Evolutionary conservation across 2,329 filamentous ascomycete genomes (phyloP).

Genomic region (Ophiosphaerella herpotricha): DNA sequence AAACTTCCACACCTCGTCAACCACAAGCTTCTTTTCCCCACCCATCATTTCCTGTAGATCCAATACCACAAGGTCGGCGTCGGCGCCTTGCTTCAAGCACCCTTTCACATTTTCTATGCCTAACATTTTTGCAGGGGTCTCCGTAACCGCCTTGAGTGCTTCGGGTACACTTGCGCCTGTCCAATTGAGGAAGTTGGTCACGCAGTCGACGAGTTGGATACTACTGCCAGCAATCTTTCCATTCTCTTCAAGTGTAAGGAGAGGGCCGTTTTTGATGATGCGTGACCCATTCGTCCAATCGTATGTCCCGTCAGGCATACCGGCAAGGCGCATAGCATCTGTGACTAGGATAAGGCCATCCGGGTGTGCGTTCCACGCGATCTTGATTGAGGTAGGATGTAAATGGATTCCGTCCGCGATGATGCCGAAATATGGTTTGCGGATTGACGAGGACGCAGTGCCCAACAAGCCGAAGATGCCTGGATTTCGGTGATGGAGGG

Average conservation of each 20-base stretch:
- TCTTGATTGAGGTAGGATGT: constrained; percentile 85
- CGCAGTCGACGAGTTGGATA: constrained; percentile 77
- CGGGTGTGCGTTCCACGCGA: constrained; percentile 85
- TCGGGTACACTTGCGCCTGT: constrained; percentile 69
- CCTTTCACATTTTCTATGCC: constrained; percentile 71
- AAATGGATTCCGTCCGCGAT: constrained; percentile 91
- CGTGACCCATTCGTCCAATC: constrained; percentile 78
- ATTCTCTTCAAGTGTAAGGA: constrained; percentile 77
- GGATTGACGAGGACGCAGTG: constrained; percentile 34
- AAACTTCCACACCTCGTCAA: constrained; percentile 85
- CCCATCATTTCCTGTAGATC: constrained; percentile 56
- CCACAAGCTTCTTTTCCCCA: constrained; percentile 57
- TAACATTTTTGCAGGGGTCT: constrained; percentile 77
- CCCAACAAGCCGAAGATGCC: constrained; percentile 88
- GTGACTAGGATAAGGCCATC: constrained; percentile 87
- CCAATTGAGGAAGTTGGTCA: constrained; percentile 80
- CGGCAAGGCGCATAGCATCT: constrained; percentile 87
- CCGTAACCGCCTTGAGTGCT: constrained; percentile 73
- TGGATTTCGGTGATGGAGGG: constrained; percentile 87
- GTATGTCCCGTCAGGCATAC: constrained; percentile 81
- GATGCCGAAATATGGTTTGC: constrained; percentile 80
- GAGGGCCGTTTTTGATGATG: constrained; percentile 71
- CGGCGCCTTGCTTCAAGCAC: constrained; percentile 50
- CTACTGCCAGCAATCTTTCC: constrained; percentile 62
- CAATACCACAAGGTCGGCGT: constrained; percentile 67